Evolutionary conservation across 768 basidiomycete species (phyloP).

Genomic region (Leccinum variicolor): DNA sequence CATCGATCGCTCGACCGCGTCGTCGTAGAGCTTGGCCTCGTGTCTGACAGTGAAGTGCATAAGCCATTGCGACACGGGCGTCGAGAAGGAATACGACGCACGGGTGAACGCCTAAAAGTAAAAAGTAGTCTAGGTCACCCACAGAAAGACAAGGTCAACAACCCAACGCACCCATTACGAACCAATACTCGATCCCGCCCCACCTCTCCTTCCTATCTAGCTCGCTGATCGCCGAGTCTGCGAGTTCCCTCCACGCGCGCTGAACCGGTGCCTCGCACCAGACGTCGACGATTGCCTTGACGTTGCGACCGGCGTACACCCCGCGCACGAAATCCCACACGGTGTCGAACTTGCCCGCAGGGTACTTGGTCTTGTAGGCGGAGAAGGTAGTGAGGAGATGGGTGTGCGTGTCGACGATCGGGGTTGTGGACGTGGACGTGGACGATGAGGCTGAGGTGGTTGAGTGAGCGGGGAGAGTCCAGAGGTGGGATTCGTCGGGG

Average conservation of each 20-base stretch:
- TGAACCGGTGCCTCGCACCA: slow-evolving; percentile 84
- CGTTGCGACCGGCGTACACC: slow-evolving; percentile 53
- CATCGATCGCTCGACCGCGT: slow-evolving; percentile 68
- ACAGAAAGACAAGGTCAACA: neutral
- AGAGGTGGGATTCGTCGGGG: slow-evolving; percentile 34
- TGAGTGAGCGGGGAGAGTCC: slow-evolving; percentile 27
- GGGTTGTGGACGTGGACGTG: slow-evolving; percentile 12
- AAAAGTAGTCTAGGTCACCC: neutral
- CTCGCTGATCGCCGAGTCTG: slow-evolving; percentile 59
- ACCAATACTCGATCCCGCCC: slow-evolving; percentile 76
- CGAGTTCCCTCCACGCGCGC: slow-evolving; percentile 62
- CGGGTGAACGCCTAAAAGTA: slow-evolving; percentile 66
- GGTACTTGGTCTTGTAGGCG: slow-evolving; percentile 60
- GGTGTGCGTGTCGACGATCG: slow-evolving; percentile 82
- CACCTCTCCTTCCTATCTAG: slow-evolving; percentile 50
- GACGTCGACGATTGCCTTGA: slow-evolving; percentile 75
- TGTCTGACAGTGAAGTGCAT: slow-evolving; percentile 43
- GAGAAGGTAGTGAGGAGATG: slow-evolving; percentile 76
- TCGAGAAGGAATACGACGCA: slow-evolving; percentile 39
- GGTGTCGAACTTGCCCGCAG: slow-evolving; percentile 46
- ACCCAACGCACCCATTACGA: slow-evolving; percentile 63
- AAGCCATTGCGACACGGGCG: neutral
- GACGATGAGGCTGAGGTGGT: slow-evolving; percentile 9
- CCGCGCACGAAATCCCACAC: slow-evolving; percentile 68
- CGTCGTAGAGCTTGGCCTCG: slow-evolving; percentile 65